phyloP scores from a whole-genome alignment of 257 asterid species.

The Phtheirospermum japonicum region DNA sequence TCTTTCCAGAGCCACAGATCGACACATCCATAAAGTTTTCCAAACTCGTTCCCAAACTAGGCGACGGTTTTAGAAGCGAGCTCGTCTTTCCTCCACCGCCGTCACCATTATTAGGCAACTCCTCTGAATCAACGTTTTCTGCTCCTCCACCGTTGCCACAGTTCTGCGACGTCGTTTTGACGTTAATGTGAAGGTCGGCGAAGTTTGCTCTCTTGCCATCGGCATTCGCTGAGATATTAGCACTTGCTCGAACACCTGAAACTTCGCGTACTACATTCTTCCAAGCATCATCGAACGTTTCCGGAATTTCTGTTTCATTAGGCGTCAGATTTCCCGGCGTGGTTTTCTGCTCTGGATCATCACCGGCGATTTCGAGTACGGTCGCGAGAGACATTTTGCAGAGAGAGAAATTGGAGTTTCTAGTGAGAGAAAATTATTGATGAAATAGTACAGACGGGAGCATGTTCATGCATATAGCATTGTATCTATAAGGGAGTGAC shows the following conservation, averaged over 20 bases:
- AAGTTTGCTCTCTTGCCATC: constrained; percentile 9
- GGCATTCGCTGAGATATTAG: constrained; percentile 14
- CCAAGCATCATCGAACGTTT: constrained; percentile 35
- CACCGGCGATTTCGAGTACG: constrained; percentile 7
- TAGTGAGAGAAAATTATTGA: constrained; percentile 25
- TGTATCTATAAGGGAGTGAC: constrained; percentile 9
- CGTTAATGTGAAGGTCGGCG: neutral
- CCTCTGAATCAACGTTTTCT: constrained; percentile 23
- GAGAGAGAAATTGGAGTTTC: constrained; percentile 14
- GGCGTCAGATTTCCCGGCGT: constrained; percentile 18
- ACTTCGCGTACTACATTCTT: constrained; percentile 23
- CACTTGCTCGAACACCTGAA: constrained; percentile 4
- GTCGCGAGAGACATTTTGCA: constrained; percentile 30
- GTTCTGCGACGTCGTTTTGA: constrained; percentile 8
- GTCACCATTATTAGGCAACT: constrained; percentile 8
- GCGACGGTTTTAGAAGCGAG: constrained; percentile 37
- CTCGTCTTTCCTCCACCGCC: constrained; percentile 28
- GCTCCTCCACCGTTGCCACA: constrained; percentile 15
- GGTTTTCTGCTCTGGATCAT: constrained; percentile 6
- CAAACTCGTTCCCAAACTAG: constrained; percentile 34
- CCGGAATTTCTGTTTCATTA: constrained; percentile 13
- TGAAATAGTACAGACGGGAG: constrained; percentile 9
- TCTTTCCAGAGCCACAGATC: constrained; percentile 23
- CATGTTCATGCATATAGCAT: constrained; percentile 26
- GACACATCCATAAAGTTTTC: constrained; percentile 29